Conservation (phyloP, 2,329 filamentous ascomycete genomes). For the Leptographium lundbergii region DNA sequence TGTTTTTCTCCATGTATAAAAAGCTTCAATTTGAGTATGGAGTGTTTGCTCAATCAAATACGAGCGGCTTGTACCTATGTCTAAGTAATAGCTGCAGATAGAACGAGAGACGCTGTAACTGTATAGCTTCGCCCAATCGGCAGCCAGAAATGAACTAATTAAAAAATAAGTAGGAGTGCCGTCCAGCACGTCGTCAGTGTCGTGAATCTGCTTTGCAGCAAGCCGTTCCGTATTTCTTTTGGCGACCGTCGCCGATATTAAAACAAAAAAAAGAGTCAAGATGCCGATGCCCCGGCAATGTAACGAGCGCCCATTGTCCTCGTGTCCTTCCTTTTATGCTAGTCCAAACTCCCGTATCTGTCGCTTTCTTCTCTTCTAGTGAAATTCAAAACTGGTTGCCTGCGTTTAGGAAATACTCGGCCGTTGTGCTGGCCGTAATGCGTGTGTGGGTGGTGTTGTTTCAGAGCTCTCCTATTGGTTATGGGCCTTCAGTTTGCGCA, state of each 20-base stretch:
- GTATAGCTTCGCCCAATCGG: too few species aligned
- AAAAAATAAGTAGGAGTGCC: background rate
- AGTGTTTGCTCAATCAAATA: background rate
- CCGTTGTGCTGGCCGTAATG: background rate
- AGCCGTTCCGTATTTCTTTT: background rate
- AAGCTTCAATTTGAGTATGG: background rate
- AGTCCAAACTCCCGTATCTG: background rate
- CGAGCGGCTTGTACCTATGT: background rate
- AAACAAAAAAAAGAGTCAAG: background rate
- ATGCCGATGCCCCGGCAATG: background rate
- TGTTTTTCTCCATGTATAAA: background rate
- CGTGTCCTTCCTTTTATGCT: background rate
- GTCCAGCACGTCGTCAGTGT: background rate
- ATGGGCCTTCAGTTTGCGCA: conserved; percentile 9
- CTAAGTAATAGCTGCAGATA: background rate
- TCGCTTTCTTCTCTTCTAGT: background rate
- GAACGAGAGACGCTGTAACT: background rate
- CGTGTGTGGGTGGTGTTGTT: background rate
- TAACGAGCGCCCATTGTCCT: background rate
- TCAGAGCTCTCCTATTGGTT: background rate
- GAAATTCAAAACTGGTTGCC: background rate
- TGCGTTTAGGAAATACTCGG: background rate
- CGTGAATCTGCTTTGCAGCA: background rate
- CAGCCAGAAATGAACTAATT: background rate
- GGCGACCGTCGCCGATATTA: background rate